Evolutionary conservation across 169 alveolate genomes (phyloP).

Genomic region (Fabrea salina): DNA sequence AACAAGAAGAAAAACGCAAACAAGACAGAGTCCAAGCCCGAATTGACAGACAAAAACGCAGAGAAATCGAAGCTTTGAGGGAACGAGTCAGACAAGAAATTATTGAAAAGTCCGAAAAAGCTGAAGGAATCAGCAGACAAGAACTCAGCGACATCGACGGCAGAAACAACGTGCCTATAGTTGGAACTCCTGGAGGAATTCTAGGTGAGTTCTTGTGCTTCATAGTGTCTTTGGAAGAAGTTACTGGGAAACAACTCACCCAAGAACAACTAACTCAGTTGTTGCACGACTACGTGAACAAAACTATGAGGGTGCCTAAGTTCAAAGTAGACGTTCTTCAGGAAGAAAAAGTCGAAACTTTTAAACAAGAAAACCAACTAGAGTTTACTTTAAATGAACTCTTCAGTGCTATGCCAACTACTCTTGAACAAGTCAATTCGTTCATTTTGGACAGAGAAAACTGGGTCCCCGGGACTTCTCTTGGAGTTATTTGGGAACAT

Average conservation of each 20-base stretch:
- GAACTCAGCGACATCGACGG: constrained; percentile 38
- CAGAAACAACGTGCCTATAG: not conserved
- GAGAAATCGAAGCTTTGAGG: constrained; percentile 19
- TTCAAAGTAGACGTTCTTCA: too few relatives aligned
- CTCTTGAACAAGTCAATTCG: too few relatives aligned
- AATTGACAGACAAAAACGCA: constrained; percentile 54
- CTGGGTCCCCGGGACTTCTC: not conserved
- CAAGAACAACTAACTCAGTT: not conserved
- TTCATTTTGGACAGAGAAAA: too few relatives aligned
- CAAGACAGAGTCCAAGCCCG: constrained; percentile 51
- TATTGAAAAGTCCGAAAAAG: not conserved
- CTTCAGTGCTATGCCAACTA: too few relatives aligned
- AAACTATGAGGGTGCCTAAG: not conserved
- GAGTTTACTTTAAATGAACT: too few relatives aligned
- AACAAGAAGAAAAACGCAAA: constrained; percentile 56
- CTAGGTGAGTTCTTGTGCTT: constrained; percentile 36
- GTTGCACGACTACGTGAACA: not conserved
- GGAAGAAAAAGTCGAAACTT: too few relatives aligned
- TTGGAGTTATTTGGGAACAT: not conserved
- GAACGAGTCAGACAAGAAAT: not conserved
- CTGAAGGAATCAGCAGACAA: not conserved
- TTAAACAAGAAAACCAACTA: too few relatives aligned
- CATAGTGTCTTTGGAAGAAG: constrained; percentile 26
- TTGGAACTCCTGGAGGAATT: constrained; percentile 56
- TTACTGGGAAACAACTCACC: not conserved